phyloP scores from a whole-genome alignment of 2,329 filamentous ascomycete species.

The Dryadomyces sulphureus region DNA sequence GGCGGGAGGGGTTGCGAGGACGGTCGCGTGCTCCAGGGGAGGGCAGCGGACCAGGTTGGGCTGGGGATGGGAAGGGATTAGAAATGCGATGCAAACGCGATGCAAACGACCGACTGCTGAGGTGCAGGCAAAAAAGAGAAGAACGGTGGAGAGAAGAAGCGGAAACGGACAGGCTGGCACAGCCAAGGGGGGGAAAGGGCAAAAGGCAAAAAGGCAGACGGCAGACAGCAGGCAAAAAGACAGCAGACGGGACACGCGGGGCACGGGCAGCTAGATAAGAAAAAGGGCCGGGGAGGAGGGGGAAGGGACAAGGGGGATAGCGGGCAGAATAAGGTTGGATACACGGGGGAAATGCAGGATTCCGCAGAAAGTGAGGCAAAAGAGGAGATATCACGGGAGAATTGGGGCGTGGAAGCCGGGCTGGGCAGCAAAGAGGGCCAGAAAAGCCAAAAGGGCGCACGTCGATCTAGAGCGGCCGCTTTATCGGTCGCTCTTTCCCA shows the following conservation, averaged over 20 bases:
- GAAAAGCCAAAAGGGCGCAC: background rate
- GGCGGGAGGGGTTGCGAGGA: too few relatives aligned
- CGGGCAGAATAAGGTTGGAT: background rate
- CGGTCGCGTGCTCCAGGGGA: background rate
- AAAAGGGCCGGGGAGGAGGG: background rate
- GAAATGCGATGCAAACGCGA: background rate
- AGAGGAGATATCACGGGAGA: background rate
- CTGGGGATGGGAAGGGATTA: background rate
- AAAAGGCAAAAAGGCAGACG: background rate
- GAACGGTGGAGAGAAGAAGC: background rate
- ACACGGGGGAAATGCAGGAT: background rate
- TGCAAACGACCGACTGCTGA: background rate
- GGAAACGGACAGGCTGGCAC: too few relatives aligned
- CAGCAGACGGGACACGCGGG: background rate
- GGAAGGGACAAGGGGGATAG: background rate
- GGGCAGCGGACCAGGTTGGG: background rate
- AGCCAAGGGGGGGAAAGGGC: background rate
- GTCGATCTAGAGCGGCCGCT: background rate
- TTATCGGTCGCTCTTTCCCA: conserved; percentile 2
- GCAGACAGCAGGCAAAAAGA: background rate
- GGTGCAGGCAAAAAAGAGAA: background rate
- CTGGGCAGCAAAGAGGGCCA: background rate
- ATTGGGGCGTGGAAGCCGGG: background rate
- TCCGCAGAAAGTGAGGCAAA: background rate
- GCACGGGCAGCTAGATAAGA: too few relatives aligned